phyloP scores from a whole-genome alignment of 192 early-diverging fungal genomes.

The Dimargaris verticillata region DNA sequence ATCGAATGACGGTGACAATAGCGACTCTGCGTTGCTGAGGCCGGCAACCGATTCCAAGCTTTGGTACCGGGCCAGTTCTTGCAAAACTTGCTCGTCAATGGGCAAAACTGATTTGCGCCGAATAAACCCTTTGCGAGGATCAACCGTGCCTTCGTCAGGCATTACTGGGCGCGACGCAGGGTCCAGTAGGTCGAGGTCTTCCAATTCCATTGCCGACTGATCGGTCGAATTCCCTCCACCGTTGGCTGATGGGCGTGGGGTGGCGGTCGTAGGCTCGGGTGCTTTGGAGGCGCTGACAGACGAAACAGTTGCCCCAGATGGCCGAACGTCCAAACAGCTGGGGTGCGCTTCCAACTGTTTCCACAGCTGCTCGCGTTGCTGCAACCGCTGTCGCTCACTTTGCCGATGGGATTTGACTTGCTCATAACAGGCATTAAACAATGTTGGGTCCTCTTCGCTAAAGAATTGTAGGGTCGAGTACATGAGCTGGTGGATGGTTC shows the following conservation, averaged over 20 bases:
- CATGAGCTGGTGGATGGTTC: conserved; percentile 93
- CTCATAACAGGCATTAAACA: conserved; percentile 92
- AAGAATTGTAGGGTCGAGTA: conserved; percentile 95
- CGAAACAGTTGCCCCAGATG: neutral
- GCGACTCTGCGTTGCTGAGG: too few relatives aligned
- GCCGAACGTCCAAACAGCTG: neutral
- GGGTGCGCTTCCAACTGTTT: conserved; percentile 40
- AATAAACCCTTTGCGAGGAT: neutral
- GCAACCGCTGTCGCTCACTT: conserved; percentile 63
- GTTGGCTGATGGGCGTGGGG: neutral
- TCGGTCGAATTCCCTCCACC: neutral
- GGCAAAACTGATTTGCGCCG: conserved; percentile 47
- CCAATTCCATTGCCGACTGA: neutral
- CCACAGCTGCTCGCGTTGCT: conserved; percentile 72
- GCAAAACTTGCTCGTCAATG: conserved; percentile 41
- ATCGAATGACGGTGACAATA: too few relatives aligned
- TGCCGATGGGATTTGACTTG: conserved; percentile 84
- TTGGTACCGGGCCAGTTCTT: conserved; percentile 38
- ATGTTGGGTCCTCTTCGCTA: conserved; percentile 85
- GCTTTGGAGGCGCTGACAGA: neutral
- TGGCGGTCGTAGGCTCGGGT: neutral
- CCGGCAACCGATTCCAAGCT: conserved; percentile 33
- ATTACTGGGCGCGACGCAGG: neutral
- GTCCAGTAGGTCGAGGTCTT: neutral
- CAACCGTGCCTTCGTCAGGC: conserved; percentile 22